Evolutionary conservation across 2,329 filamentous ascomycete species (phyloP).

Genomic region (Fonsecaea monophora): DNA sequence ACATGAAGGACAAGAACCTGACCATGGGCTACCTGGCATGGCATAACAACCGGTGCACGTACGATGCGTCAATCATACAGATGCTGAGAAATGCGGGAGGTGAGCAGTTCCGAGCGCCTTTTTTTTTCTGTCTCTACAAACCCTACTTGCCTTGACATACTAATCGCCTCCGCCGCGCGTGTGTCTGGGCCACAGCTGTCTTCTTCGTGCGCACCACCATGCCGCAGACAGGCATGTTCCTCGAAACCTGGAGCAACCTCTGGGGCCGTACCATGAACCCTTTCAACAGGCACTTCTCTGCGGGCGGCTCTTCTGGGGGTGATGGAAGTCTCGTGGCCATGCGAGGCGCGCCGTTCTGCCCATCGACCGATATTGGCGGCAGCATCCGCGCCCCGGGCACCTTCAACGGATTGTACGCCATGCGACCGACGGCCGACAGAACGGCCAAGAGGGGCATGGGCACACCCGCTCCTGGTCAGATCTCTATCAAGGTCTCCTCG

Average conservation of each 20-base stretch:
- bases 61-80: conserved; percentile 42
- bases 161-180: neutral
- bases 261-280: conserved; percentile 59
- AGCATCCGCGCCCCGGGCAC: conserved; percentile 50
- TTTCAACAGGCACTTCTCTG: conserved; percentile 58
- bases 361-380: conserved; percentile 60
- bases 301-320: conserved; percentile 63
- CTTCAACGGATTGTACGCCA: conserved; percentile 50
- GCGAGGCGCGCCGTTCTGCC: conserved; percentile 49
- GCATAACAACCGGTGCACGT: conserved; percentile 38
- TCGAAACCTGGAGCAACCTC: conserved; percentile 45
- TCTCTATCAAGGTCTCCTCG: conserved; percentile 55
- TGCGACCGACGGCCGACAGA: conserved; percentile 50
- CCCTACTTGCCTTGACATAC: too few species aligned
- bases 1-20: conserved; percentile 41
- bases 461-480: conserved; percentile 29
- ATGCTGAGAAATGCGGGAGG: conserved; percentile 43
- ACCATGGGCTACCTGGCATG: conserved; percentile 43
- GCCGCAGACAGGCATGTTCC: conserved; percentile 44
- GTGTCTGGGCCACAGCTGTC: conserved; percentile 32
- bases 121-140: neutral
- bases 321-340: conserved; percentile 63
- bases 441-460: conserved; percentile 44
- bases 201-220: conserved; percentile 44
- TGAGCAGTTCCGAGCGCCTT: neutral